Evolutionary conservation across 768 basidiomycete genomes (phyloP).

Genomic region (Lactarius tabidus): DNA sequence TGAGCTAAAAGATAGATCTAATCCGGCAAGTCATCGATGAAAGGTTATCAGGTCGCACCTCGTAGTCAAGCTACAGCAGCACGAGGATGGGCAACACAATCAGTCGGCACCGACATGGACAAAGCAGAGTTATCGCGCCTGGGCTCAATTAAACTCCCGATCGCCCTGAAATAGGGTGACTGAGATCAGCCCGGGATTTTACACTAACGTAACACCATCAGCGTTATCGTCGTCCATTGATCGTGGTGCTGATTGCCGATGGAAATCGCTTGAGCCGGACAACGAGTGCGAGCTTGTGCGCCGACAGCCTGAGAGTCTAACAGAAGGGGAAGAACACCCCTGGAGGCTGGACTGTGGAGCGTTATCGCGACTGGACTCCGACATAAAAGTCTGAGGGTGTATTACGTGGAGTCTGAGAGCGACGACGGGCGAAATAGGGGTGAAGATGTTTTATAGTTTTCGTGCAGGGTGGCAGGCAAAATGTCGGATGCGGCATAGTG

Average conservation of each 20-base stretch:
- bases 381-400: neutral
- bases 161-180: neutral
- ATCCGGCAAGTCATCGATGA: neutral
- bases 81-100: neutral
- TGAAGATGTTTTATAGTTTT: neutral
- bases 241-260: neutral
- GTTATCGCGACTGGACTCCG: neutral
- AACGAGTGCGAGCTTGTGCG: neutral
- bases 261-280: neutral
- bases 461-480: neutral
- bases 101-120: neutral
- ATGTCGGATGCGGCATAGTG: neutral
- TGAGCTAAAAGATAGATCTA: neutral
- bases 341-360: neutral
- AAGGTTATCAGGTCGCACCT: neutral
- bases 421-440: neutral
- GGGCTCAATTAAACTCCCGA: neutral
- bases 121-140: neutral
- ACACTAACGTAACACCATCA: no score
- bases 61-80: neutral
- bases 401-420: neutral
- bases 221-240: neutral
- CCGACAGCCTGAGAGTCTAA: neutral
- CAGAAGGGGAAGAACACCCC: neutral
- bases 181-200: neutral